phyloP scores from a whole-genome alignment of 768 basidiomycete genomes.

The Mycena maculata region DNA sequence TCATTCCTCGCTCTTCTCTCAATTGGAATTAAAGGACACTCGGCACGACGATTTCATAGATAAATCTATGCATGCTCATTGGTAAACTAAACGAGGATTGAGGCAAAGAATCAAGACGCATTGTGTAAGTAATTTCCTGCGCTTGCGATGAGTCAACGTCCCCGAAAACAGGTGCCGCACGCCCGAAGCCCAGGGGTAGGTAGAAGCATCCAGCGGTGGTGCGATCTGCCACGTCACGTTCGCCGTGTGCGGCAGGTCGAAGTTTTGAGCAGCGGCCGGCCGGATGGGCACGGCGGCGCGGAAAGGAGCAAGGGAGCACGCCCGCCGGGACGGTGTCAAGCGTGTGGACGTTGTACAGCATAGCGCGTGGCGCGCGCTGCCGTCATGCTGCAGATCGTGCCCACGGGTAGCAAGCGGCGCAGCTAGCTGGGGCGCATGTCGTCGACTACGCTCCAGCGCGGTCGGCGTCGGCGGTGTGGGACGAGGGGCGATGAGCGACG shows the following conservation, averaged over 20 bases:
- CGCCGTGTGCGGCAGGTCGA: neutral
- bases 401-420: conserved; percentile 3
- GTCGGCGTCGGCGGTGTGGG: conserved; percentile 9
- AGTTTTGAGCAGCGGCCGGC: conserved; percentile 3
- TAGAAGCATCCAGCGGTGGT: no score
- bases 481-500: conserved; percentile 14
- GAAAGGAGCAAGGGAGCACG: neutral
- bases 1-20: no score
- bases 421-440: conserved; percentile 1
- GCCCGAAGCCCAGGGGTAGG: no score
- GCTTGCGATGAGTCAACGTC: no score
- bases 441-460: neutral
- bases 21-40: no score
- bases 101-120: no score
- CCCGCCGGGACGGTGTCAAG: neutral
- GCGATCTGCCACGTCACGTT: neutral
- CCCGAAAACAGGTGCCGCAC: no score
- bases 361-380: conserved; percentile 4
- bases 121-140: no score
- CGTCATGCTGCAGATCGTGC: conserved; percentile 7
- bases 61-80: no score
- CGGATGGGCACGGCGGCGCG: neutral
- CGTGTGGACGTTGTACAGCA: conserved; percentile 6
- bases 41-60: no score
- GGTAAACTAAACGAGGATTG: no score